phyloP scores from a whole-genome alignment of 2,329 filamentous ascomycete species.

The Paradendryphiella salina region DNA sequence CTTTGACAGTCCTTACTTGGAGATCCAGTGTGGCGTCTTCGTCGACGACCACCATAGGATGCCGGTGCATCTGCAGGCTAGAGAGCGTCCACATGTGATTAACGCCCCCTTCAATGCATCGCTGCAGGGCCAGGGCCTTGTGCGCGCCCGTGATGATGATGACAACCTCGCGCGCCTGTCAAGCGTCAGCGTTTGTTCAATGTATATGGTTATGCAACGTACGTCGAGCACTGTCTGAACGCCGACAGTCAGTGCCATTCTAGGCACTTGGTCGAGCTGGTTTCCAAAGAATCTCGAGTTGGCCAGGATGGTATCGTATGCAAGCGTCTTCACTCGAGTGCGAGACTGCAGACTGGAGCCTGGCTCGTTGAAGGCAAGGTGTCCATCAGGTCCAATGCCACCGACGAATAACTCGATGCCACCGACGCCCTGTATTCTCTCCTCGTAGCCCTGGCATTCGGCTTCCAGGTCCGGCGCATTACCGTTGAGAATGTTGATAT shows the following conservation, averaged over 20 bases:
- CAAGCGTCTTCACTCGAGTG: constrained; percentile 82
- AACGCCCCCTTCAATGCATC: constrained; percentile 77
- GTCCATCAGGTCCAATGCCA: constrained; percentile 82
- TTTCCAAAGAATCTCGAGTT: constrained; percentile 84
- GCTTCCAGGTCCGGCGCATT: constrained; percentile 74
- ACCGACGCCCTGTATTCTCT: constrained; percentile 71
- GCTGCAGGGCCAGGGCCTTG: constrained; percentile 78
- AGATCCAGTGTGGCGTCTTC: constrained; percentile 65
- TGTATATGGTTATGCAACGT: constrained; percentile 19
- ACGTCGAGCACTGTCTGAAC: constrained; percentile 79
- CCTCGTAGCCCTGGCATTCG: constrained; percentile 79
- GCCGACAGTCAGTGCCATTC: constrained; percentile 81
- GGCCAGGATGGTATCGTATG: constrained; percentile 83
- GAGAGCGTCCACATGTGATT: constrained; percentile 93
- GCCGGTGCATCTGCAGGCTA: constrained; percentile 75
- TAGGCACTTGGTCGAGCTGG: constrained; percentile 72
- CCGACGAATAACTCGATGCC: constrained; percentile 86
- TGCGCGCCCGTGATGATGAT: constrained; percentile 80
- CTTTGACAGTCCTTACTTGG: constrained; percentile 51
- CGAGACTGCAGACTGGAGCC: constrained; percentile 76
- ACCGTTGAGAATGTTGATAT: constrained; percentile 83
- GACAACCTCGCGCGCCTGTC: constrained; percentile 71
- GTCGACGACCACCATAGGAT: constrained; percentile 81
- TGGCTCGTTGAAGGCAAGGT: constrained; percentile 90
- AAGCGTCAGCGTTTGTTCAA: constrained; percentile 20